Conservation (phyloP, 2,329 filamentous ascomycete species). For the Trematosphaeria pertusa region DNA sequence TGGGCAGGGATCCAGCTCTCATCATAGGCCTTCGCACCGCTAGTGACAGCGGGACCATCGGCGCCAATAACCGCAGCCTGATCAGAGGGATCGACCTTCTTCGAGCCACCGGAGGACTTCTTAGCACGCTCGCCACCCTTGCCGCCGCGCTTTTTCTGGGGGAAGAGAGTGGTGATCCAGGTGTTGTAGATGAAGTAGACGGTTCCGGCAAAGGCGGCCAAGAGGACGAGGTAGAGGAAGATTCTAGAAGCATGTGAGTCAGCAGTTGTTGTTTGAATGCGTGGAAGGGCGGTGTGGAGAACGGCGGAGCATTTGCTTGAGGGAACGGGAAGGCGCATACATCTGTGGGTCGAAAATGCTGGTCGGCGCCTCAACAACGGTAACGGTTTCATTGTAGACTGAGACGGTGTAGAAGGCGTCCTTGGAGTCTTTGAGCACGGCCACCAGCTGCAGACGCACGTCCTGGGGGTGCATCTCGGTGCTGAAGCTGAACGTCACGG, state of each 20-base stretch:
- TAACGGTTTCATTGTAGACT: slow-evolving; percentile 82
- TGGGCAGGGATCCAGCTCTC: slow-evolving; percentile 92
- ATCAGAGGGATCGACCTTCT: slow-evolving; percentile 69
- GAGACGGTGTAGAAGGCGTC: slow-evolving; percentile 77
- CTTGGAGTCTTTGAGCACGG: slow-evolving; percentile 72
- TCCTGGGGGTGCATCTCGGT: slow-evolving; percentile 95
- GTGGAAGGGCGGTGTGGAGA: background rate
- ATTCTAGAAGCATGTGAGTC: slow-evolving; percentile 65
- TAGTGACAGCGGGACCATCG: slow-evolving; percentile 73
- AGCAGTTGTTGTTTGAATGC: background rate
- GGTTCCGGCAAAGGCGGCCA: slow-evolving; percentile 76
- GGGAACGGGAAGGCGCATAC: slow-evolving; percentile 61
- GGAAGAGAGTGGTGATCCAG: slow-evolving; percentile 96
- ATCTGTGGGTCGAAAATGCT: slow-evolving; percentile 96
- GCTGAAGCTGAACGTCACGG: slow-evolving; percentile 81
- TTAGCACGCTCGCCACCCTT: slow-evolving; percentile 71
- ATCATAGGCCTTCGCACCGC: slow-evolving; percentile 78
- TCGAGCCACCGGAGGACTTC: slow-evolving; percentile 66
- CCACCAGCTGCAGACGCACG: slow-evolving; percentile 76
- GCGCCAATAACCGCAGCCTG: slow-evolving; percentile 70
- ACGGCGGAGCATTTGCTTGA: no score
- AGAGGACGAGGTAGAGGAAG: slow-evolving; percentile 95
- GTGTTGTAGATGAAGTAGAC: slow-evolving; percentile 98
- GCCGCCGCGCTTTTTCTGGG: slow-evolving; percentile 71
- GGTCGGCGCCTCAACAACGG: slow-evolving; percentile 87